Conservation (phyloP, 805 yeast species). For the Dipodascus albidus region DNA sequence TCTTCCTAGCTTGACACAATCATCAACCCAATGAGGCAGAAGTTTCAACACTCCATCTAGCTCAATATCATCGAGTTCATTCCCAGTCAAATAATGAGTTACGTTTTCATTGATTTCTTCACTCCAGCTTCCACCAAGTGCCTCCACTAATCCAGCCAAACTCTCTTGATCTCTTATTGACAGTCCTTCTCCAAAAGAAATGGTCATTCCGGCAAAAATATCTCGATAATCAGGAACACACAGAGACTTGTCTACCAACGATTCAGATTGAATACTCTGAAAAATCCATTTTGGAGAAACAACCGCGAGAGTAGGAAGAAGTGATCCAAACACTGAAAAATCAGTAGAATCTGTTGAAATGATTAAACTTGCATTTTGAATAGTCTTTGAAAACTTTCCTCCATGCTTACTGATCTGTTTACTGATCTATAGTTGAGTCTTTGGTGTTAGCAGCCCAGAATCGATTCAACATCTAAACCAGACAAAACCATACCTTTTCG, state of each 20-base stretch:
- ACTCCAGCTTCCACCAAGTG: neutral
- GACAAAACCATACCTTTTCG: neutral
- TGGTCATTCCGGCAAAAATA: neutral
- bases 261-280: neutral
- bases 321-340: neutral
- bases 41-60: constrained; percentile 40
- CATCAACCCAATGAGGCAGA: constrained; percentile 70
- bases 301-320: neutral
- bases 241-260: neutral
- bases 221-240: neutral
- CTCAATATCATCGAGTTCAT: constrained; percentile 8
- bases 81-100: neutral
- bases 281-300: neutral
- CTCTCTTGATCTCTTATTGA: neutral
- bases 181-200: neutral
- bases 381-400: neutral
- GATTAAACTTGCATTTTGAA: neutral
- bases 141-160: neutral
- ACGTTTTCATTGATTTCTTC: neutral
- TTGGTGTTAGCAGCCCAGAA: neutral
- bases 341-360: neutral
- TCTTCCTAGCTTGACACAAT: constrained; percentile 43
- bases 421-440: neutral
- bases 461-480: neutral
- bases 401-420: neutral